Evolutionary conservation across 2,329 filamentous ascomycete genomes (phyloP).

Genomic region (Neopestalotiopsis rosae): DNA sequence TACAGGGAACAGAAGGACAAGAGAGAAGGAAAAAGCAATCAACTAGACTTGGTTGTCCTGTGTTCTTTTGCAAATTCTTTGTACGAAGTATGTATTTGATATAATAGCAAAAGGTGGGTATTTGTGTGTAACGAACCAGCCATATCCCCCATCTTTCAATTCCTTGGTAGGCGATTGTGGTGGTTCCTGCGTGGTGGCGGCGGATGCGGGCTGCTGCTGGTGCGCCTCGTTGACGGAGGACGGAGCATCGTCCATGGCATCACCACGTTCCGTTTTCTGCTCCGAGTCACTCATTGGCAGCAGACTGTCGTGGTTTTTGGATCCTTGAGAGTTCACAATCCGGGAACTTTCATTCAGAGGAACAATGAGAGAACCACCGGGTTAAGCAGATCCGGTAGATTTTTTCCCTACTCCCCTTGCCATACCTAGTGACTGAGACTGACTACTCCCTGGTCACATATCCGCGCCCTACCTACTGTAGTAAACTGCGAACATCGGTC

Average conservation of each 20-base stretch:
- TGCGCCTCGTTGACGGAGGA: background rate
- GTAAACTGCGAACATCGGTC: background rate
- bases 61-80: no score
- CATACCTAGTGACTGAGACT: background rate
- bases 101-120: background rate
- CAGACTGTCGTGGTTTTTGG: background rate
- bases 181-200: background rate
- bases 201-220: background rate
- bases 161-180: slow-evolving; percentile 1
- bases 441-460: no score
- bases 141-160: slow-evolving; percentile 63
- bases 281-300: slow-evolving; percentile 12
- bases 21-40: background rate
- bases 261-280: background rate
- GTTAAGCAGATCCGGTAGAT: background rate
- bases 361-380: background rate
- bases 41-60: no score
- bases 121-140: slow-evolving; percentile 50
- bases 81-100: background rate
- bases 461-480: background rate
- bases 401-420: background rate
- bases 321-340: no score
- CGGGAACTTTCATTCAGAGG: no score
- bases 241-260: background rate
- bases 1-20: background rate